Base-by-base conservation (phyloP, 2,329 filamentous ascomycete species). In the Aspergillus aculeatus region DNA sequence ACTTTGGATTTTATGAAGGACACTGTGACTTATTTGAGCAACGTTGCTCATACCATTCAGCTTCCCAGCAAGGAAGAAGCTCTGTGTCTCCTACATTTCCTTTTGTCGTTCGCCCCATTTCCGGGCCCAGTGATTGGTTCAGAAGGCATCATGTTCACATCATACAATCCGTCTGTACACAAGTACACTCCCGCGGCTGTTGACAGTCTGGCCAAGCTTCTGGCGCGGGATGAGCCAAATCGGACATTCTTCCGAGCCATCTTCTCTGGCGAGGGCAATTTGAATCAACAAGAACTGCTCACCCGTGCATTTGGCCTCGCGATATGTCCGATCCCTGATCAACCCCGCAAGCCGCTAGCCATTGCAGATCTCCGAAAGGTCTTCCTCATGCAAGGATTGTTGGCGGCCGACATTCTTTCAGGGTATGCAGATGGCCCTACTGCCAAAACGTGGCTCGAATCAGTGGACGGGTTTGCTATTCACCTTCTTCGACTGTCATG, bases 1-100 rank as follows among this genome's bases (percentile, higher is more conserved):
- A 95, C 90, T 0, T 81, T 97, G 65, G 95, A 99, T 75, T 94
- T 98, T 69, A 96, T 97, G 91, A 99, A 99, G 77, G 95, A 99
- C 74, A 82, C 92, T 31, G 86, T 98, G 59, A 89, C 92, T 16
- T 87, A 96, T 66, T 81, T 99, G 57, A 97, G 94, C 58, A 98
- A 99, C 74, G 86, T 96, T 51, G 88, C 92, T 7, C 86, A 90
- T 50, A 85, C 86, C 10, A 84, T 98, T 55, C 89, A 94, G 70
- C 81, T 99, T 44, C 89, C 92, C 1, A 89, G 89, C 21, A 88
- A 90, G 63, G 93, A 98, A 71, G 93, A 98, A 72, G 93, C 93
- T 0, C 81, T 92, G 44, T 92, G 90, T 69, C 82, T 98, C 6
- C 80, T 99, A 44, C 89, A 96, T 71, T 96, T 99, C 74, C 81